Conservation (phyloP, 495 filamentous ascomycete species). For the Tuber umbilicatum region DNA sequence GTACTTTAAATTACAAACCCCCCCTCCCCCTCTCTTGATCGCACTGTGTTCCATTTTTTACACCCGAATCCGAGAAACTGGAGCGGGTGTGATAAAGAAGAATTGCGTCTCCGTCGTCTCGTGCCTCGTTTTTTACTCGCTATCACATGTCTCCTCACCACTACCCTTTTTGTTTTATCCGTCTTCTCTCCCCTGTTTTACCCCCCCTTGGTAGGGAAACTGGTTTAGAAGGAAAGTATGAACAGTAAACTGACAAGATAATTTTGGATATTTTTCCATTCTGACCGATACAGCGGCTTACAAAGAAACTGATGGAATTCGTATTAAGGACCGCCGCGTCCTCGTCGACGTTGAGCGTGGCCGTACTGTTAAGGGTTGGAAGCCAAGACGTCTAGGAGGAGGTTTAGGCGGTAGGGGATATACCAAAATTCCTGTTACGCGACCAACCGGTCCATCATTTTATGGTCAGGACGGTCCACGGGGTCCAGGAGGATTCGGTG, state of each 20-base stretch:
- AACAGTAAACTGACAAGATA: constrained; percentile 43
- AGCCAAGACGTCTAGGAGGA: constrained; percentile 82
- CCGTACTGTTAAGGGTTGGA: constrained; percentile 90
- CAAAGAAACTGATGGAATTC: constrained; percentile 82
- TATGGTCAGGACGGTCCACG: constrained; percentile 53
- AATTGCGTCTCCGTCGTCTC: constrained; percentile 31
- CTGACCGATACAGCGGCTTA: constrained; percentile 57
- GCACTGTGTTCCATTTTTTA: constrained; percentile 40
- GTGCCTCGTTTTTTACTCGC: constrained; percentile 38
- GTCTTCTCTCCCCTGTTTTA: constrained; percentile 21
- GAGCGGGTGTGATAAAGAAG: constrained; percentile 33
- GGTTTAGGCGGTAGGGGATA: constrained; percentile 89
- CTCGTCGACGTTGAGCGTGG: constrained; percentile 95
- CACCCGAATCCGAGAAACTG: constrained; percentile 22
- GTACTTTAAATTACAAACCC: constrained; percentile 54
- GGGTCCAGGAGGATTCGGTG: constrained; percentile 32
- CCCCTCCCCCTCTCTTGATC: constrained; percentile 44
- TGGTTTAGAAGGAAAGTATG: constrained; percentile 32
- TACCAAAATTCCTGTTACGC: constrained; percentile 59
- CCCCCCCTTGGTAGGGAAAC: constrained; percentile 1
- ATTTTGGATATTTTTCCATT: constrained; percentile 35
- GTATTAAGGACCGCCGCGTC: constrained; percentile 84
- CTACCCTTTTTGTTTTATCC: constrained; percentile 23
- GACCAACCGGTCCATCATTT: constrained; percentile 65
- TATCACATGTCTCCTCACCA: constrained; percentile 20